Conservation (phyloP, 1,139 yeast species). For the Candida sanyaensis region DNA sequence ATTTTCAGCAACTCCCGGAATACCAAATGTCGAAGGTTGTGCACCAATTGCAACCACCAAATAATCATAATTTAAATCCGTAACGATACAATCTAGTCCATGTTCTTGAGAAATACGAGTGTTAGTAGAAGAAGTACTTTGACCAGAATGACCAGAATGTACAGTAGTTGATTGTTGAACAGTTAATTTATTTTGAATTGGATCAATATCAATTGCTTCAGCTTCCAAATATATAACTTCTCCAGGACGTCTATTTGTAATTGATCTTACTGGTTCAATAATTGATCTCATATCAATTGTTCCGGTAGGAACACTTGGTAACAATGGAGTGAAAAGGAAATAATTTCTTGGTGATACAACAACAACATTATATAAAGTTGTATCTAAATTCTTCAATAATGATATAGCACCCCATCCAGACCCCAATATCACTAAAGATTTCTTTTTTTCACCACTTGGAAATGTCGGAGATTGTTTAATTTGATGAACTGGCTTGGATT, state of each 20-base stretch:
- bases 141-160: conserved; percentile 52
- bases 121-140: conserved; percentile 43
- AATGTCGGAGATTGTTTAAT: conserved; percentile 53
- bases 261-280: conserved; percentile 78
- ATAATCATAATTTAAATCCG: conserved; percentile 66
- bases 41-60: conserved; percentile 90
- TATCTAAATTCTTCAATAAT: conserved; percentile 77
- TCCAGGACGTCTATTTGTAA: conserved; percentile 65
- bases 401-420: conserved; percentile 94
- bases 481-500: conserved; percentile 62
- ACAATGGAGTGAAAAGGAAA: conserved; percentile 87
- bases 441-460: conserved; percentile 72
- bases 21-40: conserved; percentile 86
- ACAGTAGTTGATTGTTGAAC: conserved; percentile 46
- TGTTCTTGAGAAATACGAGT: conserved; percentile 40
- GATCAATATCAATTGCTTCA: conserved; percentile 81
- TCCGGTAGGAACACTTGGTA: conserved; percentile 93
- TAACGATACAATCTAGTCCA: conserved; percentile 42
- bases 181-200: conserved; percentile 27
- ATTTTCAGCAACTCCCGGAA: conserved; percentile 87
- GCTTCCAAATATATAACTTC: conserved; percentile 87
- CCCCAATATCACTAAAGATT: conserved; percentile 84
- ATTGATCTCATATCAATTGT: conserved; percentile 87
- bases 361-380: conserved; percentile 81
- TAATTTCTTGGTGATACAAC: conserved; percentile 92